These are phyloP conservation scores for Solanum verrucosum DNA, from an alignment of 257 asterid genomes.

Conservation along the genomic window DNA sequence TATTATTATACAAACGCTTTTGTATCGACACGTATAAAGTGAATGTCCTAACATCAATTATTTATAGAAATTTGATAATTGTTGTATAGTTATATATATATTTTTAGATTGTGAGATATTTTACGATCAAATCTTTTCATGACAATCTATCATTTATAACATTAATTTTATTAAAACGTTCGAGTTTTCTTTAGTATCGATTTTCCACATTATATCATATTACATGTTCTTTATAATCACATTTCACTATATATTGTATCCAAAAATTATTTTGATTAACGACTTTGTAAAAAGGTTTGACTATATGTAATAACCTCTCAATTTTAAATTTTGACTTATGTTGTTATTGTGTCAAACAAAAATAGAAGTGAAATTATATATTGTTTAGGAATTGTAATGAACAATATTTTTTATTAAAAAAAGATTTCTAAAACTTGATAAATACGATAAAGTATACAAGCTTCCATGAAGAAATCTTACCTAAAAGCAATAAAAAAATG, in stretches of 20 bases:
- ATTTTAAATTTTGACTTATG: neutral
- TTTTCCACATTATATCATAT: neutral
- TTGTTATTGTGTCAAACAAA: neutral
- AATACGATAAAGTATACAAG: neutral
- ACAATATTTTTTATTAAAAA: neutral
- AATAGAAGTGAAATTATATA: neutral
- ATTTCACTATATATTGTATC: neutral
- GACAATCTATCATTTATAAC: neutral
- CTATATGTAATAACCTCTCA: neutral
- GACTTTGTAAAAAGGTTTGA: fast-evolving
- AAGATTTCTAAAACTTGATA: neutral
- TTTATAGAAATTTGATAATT: neutral
- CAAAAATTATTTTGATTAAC: neutral
- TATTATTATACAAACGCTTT: neutral
- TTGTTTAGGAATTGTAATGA: neutral
- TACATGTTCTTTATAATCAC: neutral
- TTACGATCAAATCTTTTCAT: fast-evolving
- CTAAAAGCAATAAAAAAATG: neutral
- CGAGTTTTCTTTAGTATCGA: too few relatives aligned
- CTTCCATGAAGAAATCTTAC: neutral
- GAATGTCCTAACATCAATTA: neutral
- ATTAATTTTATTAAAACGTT: too few relatives aligned
- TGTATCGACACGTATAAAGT: neutral
- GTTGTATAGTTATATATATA: too few relatives aligned
- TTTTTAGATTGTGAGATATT: too few relatives aligned